Evolutionary conservation across 2,329 filamentous ascomycete genomes (phyloP).

Genomic region (Fusarium sp.): DNA sequence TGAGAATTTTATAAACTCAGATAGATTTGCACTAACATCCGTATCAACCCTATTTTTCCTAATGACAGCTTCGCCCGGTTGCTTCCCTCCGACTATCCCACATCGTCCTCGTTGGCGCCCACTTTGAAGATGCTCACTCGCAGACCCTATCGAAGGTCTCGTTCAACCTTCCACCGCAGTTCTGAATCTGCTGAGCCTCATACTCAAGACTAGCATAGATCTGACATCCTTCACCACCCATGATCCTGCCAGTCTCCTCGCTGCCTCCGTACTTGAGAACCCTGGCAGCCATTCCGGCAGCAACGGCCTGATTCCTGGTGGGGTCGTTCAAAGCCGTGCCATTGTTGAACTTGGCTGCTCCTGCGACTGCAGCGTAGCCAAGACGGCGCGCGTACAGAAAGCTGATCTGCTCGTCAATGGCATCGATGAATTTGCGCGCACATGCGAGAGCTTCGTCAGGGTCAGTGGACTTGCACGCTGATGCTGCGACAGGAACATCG

Average conservation of each 20-base stretch:
- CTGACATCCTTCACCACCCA: slow-evolving; percentile 29
- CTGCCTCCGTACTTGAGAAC: slow-evolving; percentile 25
- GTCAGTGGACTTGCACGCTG: background rate
- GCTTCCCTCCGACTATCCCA: background rate
- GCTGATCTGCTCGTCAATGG: slow-evolving; percentile 27
- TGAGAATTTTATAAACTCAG: background rate
- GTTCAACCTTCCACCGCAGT: background rate
- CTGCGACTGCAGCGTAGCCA: slow-evolving; percentile 25
- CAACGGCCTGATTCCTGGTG: slow-evolving; percentile 9
- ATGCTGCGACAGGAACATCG: slow-evolving; percentile 7
- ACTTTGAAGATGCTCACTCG: background rate
- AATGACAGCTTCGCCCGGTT: too few relatives aligned
- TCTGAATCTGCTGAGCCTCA: background rate
- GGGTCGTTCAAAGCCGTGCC: slow-evolving; percentile 16
- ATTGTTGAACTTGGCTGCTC: slow-evolving; percentile 7
- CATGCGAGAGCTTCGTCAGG: background rate
- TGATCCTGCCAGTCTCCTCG: slow-evolving; percentile 12
- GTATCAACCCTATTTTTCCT: background rate
- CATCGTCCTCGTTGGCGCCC: background rate
- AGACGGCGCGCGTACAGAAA: slow-evolving; percentile 25
- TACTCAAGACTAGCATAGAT: slow-evolving; percentile 29
- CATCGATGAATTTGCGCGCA: slow-evolving; percentile 27
- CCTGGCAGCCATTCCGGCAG: slow-evolving; percentile 18
- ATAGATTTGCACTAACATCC: background rate
- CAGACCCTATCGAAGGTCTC: background rate